Conservation (phyloP, 192 early-diverging fungal genomes). For the Chytriomyces sp. region DNA sequence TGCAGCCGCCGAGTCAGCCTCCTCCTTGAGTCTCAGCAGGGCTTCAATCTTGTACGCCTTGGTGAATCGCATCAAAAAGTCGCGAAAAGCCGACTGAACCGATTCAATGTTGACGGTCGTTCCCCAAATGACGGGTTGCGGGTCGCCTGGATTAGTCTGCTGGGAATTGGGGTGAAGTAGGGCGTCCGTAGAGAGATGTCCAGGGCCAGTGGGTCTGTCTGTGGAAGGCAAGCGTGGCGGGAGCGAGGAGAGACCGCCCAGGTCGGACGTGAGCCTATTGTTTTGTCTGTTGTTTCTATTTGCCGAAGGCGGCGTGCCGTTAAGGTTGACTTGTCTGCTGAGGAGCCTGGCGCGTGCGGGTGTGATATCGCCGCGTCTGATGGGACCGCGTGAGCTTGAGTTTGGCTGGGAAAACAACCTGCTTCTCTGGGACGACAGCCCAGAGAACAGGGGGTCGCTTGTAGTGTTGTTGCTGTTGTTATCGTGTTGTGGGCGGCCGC, state of each 20-base stretch:
- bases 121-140: conserved; percentile 79
- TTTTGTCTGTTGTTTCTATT: background rate
- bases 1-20: background rate
- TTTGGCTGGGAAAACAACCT: background rate
- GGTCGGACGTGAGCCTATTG: no score
- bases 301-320: background rate
- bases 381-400: background rate
- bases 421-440: background rate
- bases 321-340: background rate
- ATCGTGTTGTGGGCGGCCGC: no score
- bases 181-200: background rate
- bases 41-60: conserved; percentile 29
- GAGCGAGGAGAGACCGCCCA: no score
- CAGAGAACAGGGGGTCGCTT: background rate
- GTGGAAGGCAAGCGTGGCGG: no score
- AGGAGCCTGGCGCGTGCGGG: background rate
- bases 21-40: conserved; percentile 5
- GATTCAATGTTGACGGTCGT: conserved; percentile 90
- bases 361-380: background rate
- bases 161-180: conserved; percentile 14
- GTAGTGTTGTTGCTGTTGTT: background rate
- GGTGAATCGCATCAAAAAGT: conserved; percentile 80
- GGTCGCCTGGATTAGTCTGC: no score
- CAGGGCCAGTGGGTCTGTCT: no score
- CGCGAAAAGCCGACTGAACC: conserved; percentile 72